Evolutionary conservation across 225 moss, liverwort and hornwort species (phyloP).

Genomic region (Bryum argenteum): DNA sequence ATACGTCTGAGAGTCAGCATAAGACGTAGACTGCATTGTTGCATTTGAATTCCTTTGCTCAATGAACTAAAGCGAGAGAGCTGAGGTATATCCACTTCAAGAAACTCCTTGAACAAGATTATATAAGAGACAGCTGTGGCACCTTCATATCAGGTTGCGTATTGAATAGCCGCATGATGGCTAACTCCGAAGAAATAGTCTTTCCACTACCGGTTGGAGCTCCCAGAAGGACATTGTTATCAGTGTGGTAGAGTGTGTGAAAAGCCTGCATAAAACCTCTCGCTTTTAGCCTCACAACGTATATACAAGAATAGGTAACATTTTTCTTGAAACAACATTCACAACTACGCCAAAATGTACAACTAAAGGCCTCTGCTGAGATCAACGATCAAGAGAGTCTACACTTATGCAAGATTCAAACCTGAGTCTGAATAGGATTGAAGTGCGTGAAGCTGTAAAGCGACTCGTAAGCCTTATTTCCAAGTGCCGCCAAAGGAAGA

Average conservation of each 20-base stretch:
- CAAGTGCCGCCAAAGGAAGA: slow-evolving; percentile 75
- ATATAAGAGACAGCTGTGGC: background rate
- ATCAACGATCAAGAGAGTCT: background rate
- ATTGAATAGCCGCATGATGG: slow-evolving; percentile 88
- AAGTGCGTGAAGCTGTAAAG: slow-evolving; percentile 96
- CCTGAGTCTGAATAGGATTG: slow-evolving; percentile 99
- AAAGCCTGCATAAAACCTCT: slow-evolving; percentile 68
- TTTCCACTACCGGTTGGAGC: slow-evolving; percentile 99
- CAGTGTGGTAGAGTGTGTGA: slow-evolving; percentile 92
- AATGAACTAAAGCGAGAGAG: slow-evolving; percentile 10
- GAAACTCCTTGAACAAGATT: slow-evolving; percentile 1
- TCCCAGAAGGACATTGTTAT: slow-evolving; percentile 90
- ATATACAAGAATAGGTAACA: background rate
- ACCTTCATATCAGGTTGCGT: slow-evolving; percentile 97
- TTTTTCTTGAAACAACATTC: too few relatives aligned
- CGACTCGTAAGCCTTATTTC: slow-evolving; percentile 75
- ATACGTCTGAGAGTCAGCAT: slow-evolving; percentile 2
- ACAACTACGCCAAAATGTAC: too few relatives aligned
- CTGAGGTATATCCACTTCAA: slow-evolving; percentile 14
- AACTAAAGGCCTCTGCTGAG: background rate
- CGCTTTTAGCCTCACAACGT: slow-evolving; percentile 23
- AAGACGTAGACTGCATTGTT: background rate
- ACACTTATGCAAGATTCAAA: slow-evolving; percentile 25
- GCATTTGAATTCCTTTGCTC: background rate
- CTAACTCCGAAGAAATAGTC: slow-evolving; percentile 93